Base-by-base conservation (phyloP, 306 rosid species). In the Mimosa bimucronata region DNA sequence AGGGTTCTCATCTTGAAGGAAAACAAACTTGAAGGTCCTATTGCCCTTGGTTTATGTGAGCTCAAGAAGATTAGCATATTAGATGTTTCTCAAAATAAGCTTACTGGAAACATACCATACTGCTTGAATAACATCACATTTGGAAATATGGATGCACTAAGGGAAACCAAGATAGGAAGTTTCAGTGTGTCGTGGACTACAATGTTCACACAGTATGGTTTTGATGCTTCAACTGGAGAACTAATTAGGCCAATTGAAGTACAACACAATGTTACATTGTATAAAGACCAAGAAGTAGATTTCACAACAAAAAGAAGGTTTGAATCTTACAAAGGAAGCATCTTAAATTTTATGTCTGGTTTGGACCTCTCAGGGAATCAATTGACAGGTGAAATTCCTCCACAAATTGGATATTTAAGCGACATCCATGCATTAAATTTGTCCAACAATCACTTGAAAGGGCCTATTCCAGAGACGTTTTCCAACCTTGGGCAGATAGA, bases 41-140 rank as follows among this genome's bases (percentile, higher is more conserved):
- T 48, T 15, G n/a, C 57, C 0, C 7, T 3, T 5, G 1, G n/a
- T 16, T 48, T 18, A 48, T 48, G 57, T 16, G 21, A 4, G 8
- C 53, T 46, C 0, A 46, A 10, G 5, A 12, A 44, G 1, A 44
- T 44, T 8, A 44, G 50, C 50, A 2, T 48, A 9, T 13, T 82
- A 18, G 81, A 70, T 61, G 25, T 82, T 26, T 82, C 85, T 25
- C 16, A 71, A 8, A 79, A 57, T 44, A 28, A 41, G 5, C 18
- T 70, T 58, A 70, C n/a, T 9, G 77, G 77, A 42, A 2, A 14
- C 0, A 5, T 52, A 52, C 23, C 25, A 52, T 19, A 6, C 16
- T 52, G 58, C 0, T 52, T 52, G 58, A 52, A 52, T 14, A 42
- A 71, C 28, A 11, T 69, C 7, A 1, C 38, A 13, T 64, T 29